Conservation (phyloP, 2,329 filamentous ascomycete species). For the Penicillium sp. region DNA sequence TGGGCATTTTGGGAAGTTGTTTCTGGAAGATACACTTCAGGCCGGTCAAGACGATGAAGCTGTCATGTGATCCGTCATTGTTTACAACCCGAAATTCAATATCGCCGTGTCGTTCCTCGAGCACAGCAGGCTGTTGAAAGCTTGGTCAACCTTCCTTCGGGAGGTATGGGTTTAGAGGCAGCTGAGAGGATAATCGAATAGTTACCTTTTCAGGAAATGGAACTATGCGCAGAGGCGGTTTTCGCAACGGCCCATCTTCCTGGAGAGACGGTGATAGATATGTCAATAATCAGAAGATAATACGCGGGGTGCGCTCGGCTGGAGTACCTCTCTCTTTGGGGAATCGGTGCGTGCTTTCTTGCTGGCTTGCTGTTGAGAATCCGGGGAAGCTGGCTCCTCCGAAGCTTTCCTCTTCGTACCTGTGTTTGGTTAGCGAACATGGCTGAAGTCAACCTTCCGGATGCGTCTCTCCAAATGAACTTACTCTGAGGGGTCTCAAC, state of each 20-base stretch:
- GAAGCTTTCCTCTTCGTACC: slow-evolving; percentile 46
- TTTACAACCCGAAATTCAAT: slow-evolving; percentile 98
- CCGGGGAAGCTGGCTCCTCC: slow-evolving; percentile 42
- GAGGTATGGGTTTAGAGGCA: slow-evolving; percentile 1
- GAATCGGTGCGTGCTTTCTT: slow-evolving; percentile 48
- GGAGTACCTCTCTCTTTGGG: slow-evolving; percentile 34
- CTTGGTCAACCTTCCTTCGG: slow-evolving; percentile 20
- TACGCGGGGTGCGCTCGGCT: slow-evolving; percentile 10
- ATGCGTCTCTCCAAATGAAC: slow-evolving; percentile 7
- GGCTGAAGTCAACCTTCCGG: background rate
- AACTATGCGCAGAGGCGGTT: slow-evolving; percentile 57
- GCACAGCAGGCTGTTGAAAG: slow-evolving; percentile 63
- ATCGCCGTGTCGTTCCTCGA: slow-evolving; percentile 87
- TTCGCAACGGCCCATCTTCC: slow-evolving; percentile 37
- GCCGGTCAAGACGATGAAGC: slow-evolving; percentile 87
- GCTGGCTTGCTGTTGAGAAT: slow-evolving; percentile 36
- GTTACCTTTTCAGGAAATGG: slow-evolving; percentile 82
- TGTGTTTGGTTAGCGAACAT: slow-evolving; percentile 12
- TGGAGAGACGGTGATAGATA: slow-evolving; percentile 15
- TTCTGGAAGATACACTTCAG: slow-evolving; percentile 98
- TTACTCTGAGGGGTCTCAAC: slow-evolving; percentile 31
- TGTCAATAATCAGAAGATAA: too few species aligned
- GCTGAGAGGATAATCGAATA: background rate
- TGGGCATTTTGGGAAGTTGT: slow-evolving; percentile 97
- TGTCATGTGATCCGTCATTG: slow-evolving; percentile 84